Evolutionary conservation across 2,329 filamentous ascomycete genomes (phyloP), one percentile per base, ranked within the genome.

Genomic region (Emydomyces testavorans): DNA sequence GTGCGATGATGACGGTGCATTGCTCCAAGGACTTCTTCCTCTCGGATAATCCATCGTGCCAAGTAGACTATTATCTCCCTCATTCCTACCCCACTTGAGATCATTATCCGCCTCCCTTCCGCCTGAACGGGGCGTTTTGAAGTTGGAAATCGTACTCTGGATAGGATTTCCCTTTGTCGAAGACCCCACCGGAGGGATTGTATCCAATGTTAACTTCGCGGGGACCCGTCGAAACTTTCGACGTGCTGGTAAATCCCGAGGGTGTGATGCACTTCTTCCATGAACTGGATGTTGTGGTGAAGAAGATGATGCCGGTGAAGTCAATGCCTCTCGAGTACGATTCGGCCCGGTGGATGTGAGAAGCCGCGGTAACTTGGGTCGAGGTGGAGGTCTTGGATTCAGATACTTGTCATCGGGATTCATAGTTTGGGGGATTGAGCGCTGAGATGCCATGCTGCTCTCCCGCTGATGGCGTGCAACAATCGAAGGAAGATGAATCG

Each of bases 321-420:
- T 46, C 18, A 47, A 18, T 10, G 46, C 24, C 21, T 45, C 49
- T 20, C 41, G 50, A 37, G 23, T 32, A 38, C 42, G 41, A 23
- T 29, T 35, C 6, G 18, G 16, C n/a, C 35, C 43, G 20, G 51
- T 45, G 28, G 41, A 47, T 16, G 52, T 50, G 39, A 66, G 67
- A 41, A 74, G 56, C 24, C 69, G 67, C 16, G 67, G 60, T 20
- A 68, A 58, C 49, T 69, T 59, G 38, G 77, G 69, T 53, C 71
- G 68, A 13, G 71, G 69, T 1, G 75, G 72, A 18, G 79, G 77
- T 46, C 80, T 74, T 8, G 83, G 85, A 26, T 82, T 78, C 56
- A 79, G 71, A 61, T 80, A 93, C 60, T 83, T 87, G 67, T 86
- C 83, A 24, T 76, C 71, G 0, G 86, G 86, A 56, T 90, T 77